Base-by-base conservation (phyloP, 257 asterid genomes). In the Leonotis leonurus region DNA sequence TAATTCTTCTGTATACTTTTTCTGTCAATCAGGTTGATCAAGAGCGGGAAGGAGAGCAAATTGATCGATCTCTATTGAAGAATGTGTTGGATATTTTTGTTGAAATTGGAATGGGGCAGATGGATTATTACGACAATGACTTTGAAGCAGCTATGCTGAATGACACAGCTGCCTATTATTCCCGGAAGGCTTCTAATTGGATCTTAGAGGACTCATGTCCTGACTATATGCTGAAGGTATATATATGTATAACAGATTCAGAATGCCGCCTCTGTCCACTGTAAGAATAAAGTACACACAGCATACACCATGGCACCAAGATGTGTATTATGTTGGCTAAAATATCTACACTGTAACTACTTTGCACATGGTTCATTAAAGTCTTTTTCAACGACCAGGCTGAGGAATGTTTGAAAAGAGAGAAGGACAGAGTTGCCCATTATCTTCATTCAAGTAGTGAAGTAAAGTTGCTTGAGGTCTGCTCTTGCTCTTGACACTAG, bases 151-250 rank as follows among this genome's bases (percentile, higher is more conserved):
- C 80, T 21, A 62, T 81, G 85, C 74, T 84, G 45, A 59, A 37
- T 51, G 81, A 77, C 65, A 69, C 84, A 13, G 81, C 85, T 43
- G 78, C 80, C 43, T 78, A 81, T 67, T 84, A 84, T 79, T 81
- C 91, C 25, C 77, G 85, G 60, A 84, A 84, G 78, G 85, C 91
- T 76, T 78, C 87, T 22, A 80, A 59, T 54, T 83, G 90, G 90
- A 83, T 83, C 36, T 62, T 80, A 57, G 84, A 75, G 0, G 85
- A 77, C 77, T 80, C 85, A 11, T 83, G 84, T 37, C 89, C 86
- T 2, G 90, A 83, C 70, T 80, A 83, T 73, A 80, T 80, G 85
- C 55, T 78, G 39, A 78, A 78, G 60, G 86, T 78, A 73, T 57
- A 20, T 21, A 22, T 57, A 33, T 56, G 29, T 11, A 17, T 20